Conservation (phyloP, 2,329 filamentous ascomycete genomes). For the Fonsecaea pedrosoi region DNA sequence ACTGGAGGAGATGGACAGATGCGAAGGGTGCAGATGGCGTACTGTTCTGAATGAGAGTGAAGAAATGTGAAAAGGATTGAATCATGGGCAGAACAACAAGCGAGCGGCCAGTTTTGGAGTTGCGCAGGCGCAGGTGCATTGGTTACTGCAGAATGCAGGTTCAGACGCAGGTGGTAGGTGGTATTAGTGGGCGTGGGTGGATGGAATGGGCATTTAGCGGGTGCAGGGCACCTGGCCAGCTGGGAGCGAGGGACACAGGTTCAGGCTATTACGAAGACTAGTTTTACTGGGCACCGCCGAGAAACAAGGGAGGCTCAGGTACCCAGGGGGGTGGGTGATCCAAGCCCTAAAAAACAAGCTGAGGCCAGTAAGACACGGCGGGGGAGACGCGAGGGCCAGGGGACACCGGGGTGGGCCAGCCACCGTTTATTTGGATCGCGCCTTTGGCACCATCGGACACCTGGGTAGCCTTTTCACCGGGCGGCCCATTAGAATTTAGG, state of each 20-base stretch:
- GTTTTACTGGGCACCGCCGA: background rate
- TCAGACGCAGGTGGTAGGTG: constrained; percentile 3
- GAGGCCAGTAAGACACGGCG: constrained; percentile 2
- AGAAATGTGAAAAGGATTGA: constrained; percentile 7
- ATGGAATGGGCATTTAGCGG: background rate
- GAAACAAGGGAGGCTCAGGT: background rate
- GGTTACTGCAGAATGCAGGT: constrained; percentile 4
- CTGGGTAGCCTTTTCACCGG: background rate
- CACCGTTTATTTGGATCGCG: background rate
- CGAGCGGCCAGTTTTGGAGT: background rate
- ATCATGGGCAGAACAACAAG: background rate
- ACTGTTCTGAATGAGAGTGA: background rate
- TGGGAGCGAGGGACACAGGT: background rate
- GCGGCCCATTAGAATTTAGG: background rate
- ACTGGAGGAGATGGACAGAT: background rate
- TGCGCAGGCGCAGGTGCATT: constrained; percentile 1
- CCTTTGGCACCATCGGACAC: background rate
- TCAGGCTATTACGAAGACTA: background rate
- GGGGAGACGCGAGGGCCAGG: background rate
- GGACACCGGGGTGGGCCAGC: background rate
- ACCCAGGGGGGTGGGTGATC: background rate
- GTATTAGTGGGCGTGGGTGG: background rate
- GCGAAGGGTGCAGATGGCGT: background rate
- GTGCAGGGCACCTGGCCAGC: background rate
- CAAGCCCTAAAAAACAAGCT: background rate